Conservation (phyloP, 768 basidiomycete species). For the Pulveroboletus sp. region DNA sequence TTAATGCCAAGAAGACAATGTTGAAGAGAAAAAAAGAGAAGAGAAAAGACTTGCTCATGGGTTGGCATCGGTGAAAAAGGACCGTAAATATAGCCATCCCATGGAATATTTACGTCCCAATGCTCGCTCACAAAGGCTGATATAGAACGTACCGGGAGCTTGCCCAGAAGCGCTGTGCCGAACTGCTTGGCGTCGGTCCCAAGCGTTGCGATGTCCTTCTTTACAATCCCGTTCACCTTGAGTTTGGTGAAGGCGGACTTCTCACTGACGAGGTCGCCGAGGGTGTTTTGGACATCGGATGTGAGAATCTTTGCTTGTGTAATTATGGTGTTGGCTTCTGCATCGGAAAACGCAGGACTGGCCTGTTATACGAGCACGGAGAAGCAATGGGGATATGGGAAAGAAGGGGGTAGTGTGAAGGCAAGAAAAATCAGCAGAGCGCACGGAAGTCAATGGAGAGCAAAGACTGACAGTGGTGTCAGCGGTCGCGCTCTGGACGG, state of each 20-base stretch:
- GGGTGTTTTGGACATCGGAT: background rate
- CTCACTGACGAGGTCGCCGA: background rate
- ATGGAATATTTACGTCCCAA: background rate
- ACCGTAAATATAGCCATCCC: background rate
- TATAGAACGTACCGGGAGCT: background rate
- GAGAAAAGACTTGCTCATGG: background rate
- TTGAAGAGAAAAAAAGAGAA: background rate
- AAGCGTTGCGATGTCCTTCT: background rate
- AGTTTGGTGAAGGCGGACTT: background rate
- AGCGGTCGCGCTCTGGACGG: background rate
- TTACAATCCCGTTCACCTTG: fast-evolving
- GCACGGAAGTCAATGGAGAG: background rate
- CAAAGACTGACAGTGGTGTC: constrained; percentile 1
- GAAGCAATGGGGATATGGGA: no score
- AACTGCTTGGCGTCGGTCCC: fast-evolving
- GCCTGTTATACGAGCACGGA: background rate
- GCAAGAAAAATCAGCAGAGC: background rate
- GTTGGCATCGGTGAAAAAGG: background rate
- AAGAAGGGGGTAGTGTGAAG: background rate
- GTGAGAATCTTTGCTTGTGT: fast-evolving
- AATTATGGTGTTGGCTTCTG: background rate
- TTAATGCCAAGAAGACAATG: background rate
- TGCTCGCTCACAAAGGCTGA: background rate
- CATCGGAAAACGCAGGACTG: background rate
- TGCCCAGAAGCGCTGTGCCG: background rate